Evolutionary conservation across 2,329 filamentous ascomycete genomes (phyloP), one percentile per base, ranked within the genome.

Genomic region (Arachnopeziza araneosa): DNA sequence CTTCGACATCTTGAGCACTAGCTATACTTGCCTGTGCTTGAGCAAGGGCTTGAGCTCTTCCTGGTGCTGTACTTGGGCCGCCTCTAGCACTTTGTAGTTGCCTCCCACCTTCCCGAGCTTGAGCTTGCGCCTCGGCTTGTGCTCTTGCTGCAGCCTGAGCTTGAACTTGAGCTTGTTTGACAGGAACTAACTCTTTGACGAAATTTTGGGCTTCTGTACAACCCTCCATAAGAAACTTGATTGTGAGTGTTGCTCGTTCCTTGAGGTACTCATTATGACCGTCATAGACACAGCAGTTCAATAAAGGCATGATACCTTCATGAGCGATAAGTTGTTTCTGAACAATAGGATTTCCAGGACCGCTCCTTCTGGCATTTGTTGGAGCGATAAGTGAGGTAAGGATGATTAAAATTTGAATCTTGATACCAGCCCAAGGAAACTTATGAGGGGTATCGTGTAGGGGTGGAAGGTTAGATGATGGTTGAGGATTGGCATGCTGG

Each of bases 211-310:
- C 90, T 59, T 87, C 87, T 32, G 87, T 83, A 62, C 87, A 91
- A 14, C 88, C 88, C 67, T 90, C 88, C 75, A 90, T 83, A 6
- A 90, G 79, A 82, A 86, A 96, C 71, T 93, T 93, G n/a, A 96
- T 80, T 66, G 90, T 93, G 72, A 96, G 87, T 55, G 93, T 91
- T 2, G 91, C 90, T 65, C 93, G 90, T 74, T 98, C 93, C 69
- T 93, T 91, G 64, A 96, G 93, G 71, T 93, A 97, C 0, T 92
- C 91, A 70, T 97, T 97, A 75, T 96, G 86, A 67, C 93, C 91
- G 71, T 98, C 93, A 71, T 95, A 95, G 32, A 87, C 84, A 68
- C 92, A 97, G 75, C 92, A 96, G 70, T 92, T 92, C 19, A 97
- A 83, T 22, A 98, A 82, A 0, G 90, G 87, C 66, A 96, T 90